Conservation (phyloP, 1,284 basidiomycete genomes). For the Stereum hirsutum region DNA sequence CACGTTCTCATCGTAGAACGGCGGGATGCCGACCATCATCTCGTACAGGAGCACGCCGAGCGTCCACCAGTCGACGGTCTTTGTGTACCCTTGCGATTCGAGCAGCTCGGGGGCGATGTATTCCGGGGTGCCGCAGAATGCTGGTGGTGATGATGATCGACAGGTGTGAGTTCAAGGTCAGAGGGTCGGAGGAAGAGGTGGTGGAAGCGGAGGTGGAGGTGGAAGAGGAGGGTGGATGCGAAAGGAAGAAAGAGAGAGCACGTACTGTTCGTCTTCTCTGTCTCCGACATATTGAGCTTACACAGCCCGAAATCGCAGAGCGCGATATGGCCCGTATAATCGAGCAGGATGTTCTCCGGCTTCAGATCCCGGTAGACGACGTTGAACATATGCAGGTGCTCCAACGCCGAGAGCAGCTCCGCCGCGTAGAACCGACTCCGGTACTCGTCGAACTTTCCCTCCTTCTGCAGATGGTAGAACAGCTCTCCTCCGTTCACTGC, state of each 20-base stretch:
- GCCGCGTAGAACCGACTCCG: slow-evolving; percentile 95
- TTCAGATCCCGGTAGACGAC: slow-evolving; percentile 99
- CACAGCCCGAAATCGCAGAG: slow-evolving; percentile 98
- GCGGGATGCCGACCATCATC: slow-evolving; percentile 97
- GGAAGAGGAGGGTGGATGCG: background rate
- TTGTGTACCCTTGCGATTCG: slow-evolving; percentile 96
- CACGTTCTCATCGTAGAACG: slow-evolving; percentile 98
- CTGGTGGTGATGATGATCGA: no score
- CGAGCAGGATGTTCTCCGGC: slow-evolving; percentile 94
- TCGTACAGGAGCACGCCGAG: slow-evolving; percentile 96
- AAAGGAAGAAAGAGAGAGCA: slow-evolving; percentile 5
- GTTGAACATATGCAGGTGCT: slow-evolving; percentile 96
- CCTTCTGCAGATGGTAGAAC: slow-evolving; percentile 96
- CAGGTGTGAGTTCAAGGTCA: no score
- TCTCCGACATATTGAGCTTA: slow-evolving; percentile 98
- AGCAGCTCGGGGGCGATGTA: slow-evolving; percentile 95
- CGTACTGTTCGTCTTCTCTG: slow-evolving; percentile 95
- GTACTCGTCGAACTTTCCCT: slow-evolving; percentile 93
- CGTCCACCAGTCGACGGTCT: slow-evolving; percentile 99
- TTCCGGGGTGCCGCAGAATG: slow-evolving; percentile 99
- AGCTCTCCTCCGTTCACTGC: slow-evolving; percentile 95
- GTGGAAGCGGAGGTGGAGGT: background rate
- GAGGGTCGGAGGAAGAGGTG: background rate
- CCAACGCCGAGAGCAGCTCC: slow-evolving; percentile 89
- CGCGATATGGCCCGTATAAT: slow-evolving; percentile 97